Percentiles rank a stretch among this genome's conserved stretches.
Conservation (phyloP, 208 protist genomes). For the Trypanosomatidae sp. region DNA sequence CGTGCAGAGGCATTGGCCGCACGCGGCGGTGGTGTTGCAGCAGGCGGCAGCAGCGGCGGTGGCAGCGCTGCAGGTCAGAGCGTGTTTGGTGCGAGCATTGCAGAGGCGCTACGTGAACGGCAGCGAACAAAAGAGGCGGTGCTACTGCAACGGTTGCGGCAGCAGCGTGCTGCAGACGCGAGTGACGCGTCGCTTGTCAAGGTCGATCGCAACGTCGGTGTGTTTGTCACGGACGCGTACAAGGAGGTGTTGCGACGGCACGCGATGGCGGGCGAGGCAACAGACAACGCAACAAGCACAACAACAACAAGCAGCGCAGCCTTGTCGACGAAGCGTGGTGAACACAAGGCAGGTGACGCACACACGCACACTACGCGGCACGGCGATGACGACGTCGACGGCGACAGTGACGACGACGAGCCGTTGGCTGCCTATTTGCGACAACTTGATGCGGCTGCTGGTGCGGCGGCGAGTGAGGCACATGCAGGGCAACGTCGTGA, state of each 20-base stretch:
- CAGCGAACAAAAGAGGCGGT: constrained; percentile 25
- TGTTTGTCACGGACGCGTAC: constrained; percentile 61
- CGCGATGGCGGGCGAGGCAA: not conserved
- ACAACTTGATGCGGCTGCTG: too few species aligned
- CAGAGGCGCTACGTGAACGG: constrained; percentile 23
- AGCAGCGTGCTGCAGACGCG: constrained; percentile 27
- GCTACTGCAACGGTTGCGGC: constrained; percentile 16
- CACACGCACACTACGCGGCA: not conserved
- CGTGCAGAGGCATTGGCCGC: not conserved
- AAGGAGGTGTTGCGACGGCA: constrained; percentile 26
- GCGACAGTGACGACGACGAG: constrained; percentile 14
- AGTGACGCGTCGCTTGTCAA: constrained; percentile 15
- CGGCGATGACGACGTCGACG: not conserved
- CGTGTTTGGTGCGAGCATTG: constrained; percentile 44
- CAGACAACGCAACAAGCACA: not conserved
- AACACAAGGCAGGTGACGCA: not conserved
- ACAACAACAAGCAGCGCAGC: not conserved
- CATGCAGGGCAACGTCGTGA: too few species aligned
- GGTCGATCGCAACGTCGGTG: constrained; percentile 56
- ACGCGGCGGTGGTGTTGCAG: not conserved
- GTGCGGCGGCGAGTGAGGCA: too few species aligned
- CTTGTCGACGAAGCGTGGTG: too few species aligned
- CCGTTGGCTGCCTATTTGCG: constrained; percentile 31
- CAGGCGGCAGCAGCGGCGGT: not conserved
- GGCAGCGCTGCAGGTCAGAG: constrained; percentile 3